These are phyloP conservation scores for Pachysandra terminalis DNA, from an alignment of 164 flowering plant genomes.

Conservation along the genomic window DNA sequence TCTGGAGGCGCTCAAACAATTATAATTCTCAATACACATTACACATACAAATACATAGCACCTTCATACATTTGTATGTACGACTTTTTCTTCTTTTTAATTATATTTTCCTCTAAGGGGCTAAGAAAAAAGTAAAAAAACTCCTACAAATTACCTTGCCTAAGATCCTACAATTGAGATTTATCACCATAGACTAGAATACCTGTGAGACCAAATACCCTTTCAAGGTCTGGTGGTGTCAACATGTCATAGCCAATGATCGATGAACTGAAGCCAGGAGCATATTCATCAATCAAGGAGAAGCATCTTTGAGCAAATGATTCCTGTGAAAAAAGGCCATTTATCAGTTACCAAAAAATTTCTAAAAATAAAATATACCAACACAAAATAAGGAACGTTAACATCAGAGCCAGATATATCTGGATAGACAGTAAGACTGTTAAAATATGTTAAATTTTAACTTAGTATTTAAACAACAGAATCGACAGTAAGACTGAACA, in stretches of 20 bases:
- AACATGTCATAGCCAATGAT: constrained; percentile 86
- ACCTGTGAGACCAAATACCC: constrained; percentile 90
- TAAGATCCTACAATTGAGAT: not conserved
- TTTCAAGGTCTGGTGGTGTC: constrained; percentile 95
- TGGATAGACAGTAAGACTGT: not conserved
- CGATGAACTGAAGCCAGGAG: constrained; percentile 92
- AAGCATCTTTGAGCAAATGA: constrained; percentile 88
- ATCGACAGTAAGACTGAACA: not conserved
- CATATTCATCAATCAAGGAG: constrained; percentile 80
- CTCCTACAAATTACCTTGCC: not conserved
- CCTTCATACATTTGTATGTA: too few relatives aligned
- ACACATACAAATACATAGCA: too few relatives aligned
- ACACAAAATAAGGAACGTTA: too few relatives aligned
- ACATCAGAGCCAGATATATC: not conserved
- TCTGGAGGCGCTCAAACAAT: too few relatives aligned
- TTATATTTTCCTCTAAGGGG: too few relatives aligned
- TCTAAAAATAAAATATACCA: not conserved
- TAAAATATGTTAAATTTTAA: not conserved
- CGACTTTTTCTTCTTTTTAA: too few relatives aligned
- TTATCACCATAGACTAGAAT: constrained; percentile 1
- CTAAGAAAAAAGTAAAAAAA: too few relatives aligned
- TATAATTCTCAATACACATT: too few relatives aligned
- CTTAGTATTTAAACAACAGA: not conserved
- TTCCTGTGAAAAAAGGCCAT: constrained; percentile 37
- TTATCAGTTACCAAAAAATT: not conserved